Conservation (phyloP, 805 yeast species). For the Candida endomychidarum region DNA sequence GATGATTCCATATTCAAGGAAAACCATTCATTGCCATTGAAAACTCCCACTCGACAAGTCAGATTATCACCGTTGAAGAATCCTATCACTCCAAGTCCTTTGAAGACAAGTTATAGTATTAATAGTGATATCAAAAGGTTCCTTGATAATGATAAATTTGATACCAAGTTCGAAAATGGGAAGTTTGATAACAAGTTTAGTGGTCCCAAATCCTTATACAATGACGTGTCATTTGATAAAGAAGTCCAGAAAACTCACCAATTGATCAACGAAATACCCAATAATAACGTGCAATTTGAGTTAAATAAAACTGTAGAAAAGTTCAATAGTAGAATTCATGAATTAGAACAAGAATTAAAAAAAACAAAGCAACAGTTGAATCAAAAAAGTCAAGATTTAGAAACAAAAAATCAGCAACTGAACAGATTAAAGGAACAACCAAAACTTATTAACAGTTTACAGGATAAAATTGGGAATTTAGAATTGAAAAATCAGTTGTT, state of each 20-base stretch:
- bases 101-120: conserved; percentile 5
- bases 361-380: conserved; percentile 2
- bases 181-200: background rate
- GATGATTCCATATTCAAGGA: conserved; percentile 17
- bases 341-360: conserved; percentile 7
- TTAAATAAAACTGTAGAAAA: conserved; percentile 29
- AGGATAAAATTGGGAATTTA: conserved; percentile 16
- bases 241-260: conserved; percentile 29
- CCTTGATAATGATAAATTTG: background rate
- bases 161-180: background rate
- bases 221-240: background rate
- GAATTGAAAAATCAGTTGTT: conserved; percentile 11
- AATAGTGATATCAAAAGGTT: conserved; percentile 5
- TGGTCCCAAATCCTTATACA: background rate
- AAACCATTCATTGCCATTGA: background rate
- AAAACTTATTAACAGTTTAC: conserved; percentile 15
- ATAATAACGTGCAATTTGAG: conserved; percentile 20
- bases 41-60: background rate
- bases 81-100: conserved; percentile 9
- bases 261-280: conserved; percentile 27
- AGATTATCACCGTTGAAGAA: conserved; percentile 9
- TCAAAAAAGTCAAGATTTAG: conserved; percentile 4
- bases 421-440: background rate
- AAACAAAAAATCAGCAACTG: background rate
- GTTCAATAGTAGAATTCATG: conserved; percentile 12